Base-by-base conservation (phyloP, 2,329 filamentous ascomycete species). In the Neurospora crassa region DNA sequence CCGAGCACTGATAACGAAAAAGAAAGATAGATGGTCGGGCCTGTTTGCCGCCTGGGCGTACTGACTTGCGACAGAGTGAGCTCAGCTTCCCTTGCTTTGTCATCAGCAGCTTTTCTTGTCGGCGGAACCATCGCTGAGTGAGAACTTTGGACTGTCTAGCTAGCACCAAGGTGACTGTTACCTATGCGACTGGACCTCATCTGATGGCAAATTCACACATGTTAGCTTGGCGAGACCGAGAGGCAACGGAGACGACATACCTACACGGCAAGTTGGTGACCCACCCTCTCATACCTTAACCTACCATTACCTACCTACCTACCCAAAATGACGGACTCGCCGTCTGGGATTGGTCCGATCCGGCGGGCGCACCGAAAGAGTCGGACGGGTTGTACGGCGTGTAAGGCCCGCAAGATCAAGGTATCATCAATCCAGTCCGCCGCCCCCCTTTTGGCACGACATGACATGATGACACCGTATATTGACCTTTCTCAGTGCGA, bases 361-460 rank as follows among this genome's bases (percentile, higher is more conserved):
- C 70, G 75, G 12, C 72, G 74, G 67, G 59, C 75, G 11, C 75
- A 77, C 67, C 74, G 71, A 42, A 82, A 82, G 76, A 80, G 80
- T 43, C 77, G 80, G 68, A 82, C 79, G 0, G 81, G 81, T 1
- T 83, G 81, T 71, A 72, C 77, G 40, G 80, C 76, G 0, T 83
- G 81, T 72, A 83, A 83, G 71, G 70, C 75, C 10, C 78, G 81
- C 41, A 83, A 83, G 75, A 81, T 83, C 68, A 83, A 83, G 79
- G 81, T 81, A 40, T 69, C 5, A 40, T 69, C 5, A 14, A 24
- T 71, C 73, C 10, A 2, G 5, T 34, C n/a, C n/a, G 2, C 34
- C 34, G 5, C 34, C 5, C 42, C 43, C n/a, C n/a, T 43, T 40
- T 40, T 53, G 7, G 42, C 43, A 67, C 24, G 43, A n/a, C 18